phyloP scores from a whole-genome alignment of 2,329 filamentous ascomycete species.

The Penicillium decumbens region DNA sequence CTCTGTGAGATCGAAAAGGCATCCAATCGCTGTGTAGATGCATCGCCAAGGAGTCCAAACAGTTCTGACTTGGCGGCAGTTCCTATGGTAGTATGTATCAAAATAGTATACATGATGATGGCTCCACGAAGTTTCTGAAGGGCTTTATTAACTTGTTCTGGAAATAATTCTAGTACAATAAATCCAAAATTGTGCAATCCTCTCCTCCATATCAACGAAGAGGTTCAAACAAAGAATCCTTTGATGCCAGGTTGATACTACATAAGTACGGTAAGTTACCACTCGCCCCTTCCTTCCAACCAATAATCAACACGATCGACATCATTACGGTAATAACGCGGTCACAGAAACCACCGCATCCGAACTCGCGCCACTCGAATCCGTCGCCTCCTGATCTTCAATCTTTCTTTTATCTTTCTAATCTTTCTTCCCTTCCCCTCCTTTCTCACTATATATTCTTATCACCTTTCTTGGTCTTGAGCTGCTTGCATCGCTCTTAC shows the following conservation, averaged over 20 bases:
- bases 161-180: no score
- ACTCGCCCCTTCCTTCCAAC: background rate
- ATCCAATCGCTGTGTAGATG: no score
- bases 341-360: slow-evolving; percentile 10
- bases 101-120: no score
- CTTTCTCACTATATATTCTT: slow-evolving; percentile 10
- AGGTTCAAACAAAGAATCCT: no score
- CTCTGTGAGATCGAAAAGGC: no score
- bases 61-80: no score
- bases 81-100: no score
- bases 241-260: background rate
- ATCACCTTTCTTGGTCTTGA: slow-evolving; percentile 3
- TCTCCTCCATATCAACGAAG: no score
- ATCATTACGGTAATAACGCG: background rate
- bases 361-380: slow-evolving; percentile 16
- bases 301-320: background rate
- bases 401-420: slow-evolving; percentile 2
- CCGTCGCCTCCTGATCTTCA: slow-evolving; percentile 7
- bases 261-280: background rate
- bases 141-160: no score
- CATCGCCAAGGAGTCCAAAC: no score
- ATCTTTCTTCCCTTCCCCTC: background rate
- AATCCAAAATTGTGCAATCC: no score
- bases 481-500: background rate
- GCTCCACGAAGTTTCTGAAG: no score